Conservation (phyloP, 805 yeast species). For the Yarrowia keelungensis region DNA sequence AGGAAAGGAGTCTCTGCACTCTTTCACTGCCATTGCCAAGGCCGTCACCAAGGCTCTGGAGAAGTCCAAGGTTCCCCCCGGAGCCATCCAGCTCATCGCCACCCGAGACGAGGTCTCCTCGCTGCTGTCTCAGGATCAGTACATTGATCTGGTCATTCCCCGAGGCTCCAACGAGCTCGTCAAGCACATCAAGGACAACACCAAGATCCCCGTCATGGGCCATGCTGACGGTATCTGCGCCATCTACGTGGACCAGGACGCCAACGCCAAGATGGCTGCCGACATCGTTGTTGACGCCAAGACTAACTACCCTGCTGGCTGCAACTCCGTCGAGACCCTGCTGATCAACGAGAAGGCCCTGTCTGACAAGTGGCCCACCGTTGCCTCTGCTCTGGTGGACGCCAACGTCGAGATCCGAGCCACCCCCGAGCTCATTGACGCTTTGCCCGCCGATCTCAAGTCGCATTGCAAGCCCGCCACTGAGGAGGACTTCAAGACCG, state of each 20-base stretch:
- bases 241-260: conserved; percentile 77
- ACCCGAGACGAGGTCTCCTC: conserved; percentile 91
- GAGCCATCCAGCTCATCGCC: conserved; percentile 84
- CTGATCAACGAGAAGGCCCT: conserved; percentile 61
- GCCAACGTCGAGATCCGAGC: conserved; percentile 79
- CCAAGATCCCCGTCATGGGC: conserved; percentile 96
- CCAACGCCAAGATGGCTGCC: conserved; percentile 78
- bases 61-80: conserved; percentile 75
- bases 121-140: conserved; percentile 80
- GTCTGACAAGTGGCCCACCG: conserved; percentile 46
- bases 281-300: conserved; percentile 83
- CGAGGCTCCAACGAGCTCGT: conserved; percentile 97
- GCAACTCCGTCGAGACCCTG: conserved; percentile 93
- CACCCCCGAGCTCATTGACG: conserved; percentile 50
- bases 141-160: conserved; percentile 94
- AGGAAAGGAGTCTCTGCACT: conserved; percentile 88
- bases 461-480: conserved; percentile 54
- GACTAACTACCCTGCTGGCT: conserved; percentile 98
- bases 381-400: conserved; percentile 56
- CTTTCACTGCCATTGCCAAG: conserved; percentile 81
- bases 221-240: conserved; percentile 99
- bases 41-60: conserved; percentile 67
- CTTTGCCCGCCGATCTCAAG: conserved; percentile 31
- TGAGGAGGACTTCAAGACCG: conserved; percentile 78
- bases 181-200: conserved; percentile 78